These are phyloP conservation scores for Lipomyces chichibuensis DNA, from an alignment of 805 yeast genomes.

Conservation along the genomic window DNA sequence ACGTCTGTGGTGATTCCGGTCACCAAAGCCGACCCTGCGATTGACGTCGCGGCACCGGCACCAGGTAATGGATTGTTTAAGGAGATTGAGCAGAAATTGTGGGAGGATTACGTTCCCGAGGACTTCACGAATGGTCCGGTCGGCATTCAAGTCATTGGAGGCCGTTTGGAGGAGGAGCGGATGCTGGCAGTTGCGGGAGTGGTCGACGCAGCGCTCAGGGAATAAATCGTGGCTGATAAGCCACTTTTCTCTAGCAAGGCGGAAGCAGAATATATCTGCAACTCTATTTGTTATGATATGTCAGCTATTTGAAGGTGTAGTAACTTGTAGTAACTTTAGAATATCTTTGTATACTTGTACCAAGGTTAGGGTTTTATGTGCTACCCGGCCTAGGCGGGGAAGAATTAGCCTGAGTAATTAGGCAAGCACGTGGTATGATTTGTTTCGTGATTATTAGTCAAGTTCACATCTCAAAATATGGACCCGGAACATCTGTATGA, in stretches of 20 bases:
- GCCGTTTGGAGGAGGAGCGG: conserved; percentile 63
- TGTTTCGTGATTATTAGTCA: too few species aligned
- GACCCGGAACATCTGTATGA: neutral
- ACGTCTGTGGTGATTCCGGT: conserved; percentile 53
- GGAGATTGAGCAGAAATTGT: conserved; percentile 23
- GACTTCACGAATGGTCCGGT: conserved; percentile 58
- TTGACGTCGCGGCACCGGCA: conserved; percentile 31
- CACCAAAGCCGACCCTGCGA: conserved; percentile 48
- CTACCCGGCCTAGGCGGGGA: too few species aligned
- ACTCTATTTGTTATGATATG: neutral
- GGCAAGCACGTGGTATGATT: too few species aligned
- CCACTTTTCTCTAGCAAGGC: neutral
- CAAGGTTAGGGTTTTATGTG: too few species aligned
- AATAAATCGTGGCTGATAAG: conserved; percentile 1
- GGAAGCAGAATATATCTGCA: neutral
- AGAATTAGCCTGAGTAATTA: too few species aligned
- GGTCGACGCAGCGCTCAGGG: conserved; percentile 31
- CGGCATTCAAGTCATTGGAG: conserved; percentile 57
- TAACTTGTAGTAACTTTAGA: too few species aligned
- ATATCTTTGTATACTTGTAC: too few species aligned
- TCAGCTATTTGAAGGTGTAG: neutral
- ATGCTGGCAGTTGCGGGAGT: conserved; percentile 44
- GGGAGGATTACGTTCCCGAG: conserved; percentile 49
- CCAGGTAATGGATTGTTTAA: conserved; percentile 28
- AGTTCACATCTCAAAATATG: too few species aligned